A percentile compares a stretch with the other conserved stretches of the same genome.
Conservation (phyloP, 2,329 filamentous ascomycete genomes). For the Ceratocystis alfenasii region DNA sequence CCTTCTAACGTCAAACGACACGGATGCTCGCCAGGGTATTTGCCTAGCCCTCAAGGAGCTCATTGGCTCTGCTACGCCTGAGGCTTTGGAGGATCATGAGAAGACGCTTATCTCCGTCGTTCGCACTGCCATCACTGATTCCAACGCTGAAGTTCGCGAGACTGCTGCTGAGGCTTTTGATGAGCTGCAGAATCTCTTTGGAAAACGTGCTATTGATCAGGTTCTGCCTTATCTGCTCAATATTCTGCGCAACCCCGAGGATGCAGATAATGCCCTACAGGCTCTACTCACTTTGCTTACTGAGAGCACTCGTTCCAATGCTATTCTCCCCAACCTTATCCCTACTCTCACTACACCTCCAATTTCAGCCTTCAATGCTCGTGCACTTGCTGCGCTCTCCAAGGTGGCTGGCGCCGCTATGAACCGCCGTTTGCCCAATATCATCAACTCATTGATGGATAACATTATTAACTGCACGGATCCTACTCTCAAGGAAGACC, state of each 20-base stretch:
- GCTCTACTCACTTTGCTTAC: constrained; percentile 89
- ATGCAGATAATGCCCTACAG: constrained; percentile 83
- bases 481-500: constrained; percentile 57
- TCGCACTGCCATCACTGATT: constrained; percentile 80
- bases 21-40: constrained; percentile 91
- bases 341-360: constrained; percentile 83
- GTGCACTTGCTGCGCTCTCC: constrained; percentile 81
- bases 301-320: constrained; percentile 84
- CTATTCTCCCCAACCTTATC: constrained; percentile 90
- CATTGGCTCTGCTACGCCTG: constrained; percentile 75
- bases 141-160: constrained; percentile 79
- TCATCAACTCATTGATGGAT: constrained; percentile 89
- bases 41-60: constrained; percentile 92
- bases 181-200: constrained; percentile 80
- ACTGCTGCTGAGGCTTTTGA: constrained; percentile 96
- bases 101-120: constrained; percentile 92
- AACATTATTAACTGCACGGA: constrained; percentile 72
- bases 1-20: constrained; percentile 74
- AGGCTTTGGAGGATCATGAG: constrained; percentile 86
- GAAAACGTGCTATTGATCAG: constrained; percentile 89
- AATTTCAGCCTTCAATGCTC: constrained; percentile 89
- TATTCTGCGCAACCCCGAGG: constrained; percentile 71
- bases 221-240: constrained; percentile 86
- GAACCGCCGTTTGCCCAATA: constrained; percentile 77
- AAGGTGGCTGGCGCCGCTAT: constrained; percentile 83